These are phyloP conservation scores for Dioscorea cayenensis DNA, from an alignment of 116 monocot genomes.

Conservation along the genomic window DNA sequence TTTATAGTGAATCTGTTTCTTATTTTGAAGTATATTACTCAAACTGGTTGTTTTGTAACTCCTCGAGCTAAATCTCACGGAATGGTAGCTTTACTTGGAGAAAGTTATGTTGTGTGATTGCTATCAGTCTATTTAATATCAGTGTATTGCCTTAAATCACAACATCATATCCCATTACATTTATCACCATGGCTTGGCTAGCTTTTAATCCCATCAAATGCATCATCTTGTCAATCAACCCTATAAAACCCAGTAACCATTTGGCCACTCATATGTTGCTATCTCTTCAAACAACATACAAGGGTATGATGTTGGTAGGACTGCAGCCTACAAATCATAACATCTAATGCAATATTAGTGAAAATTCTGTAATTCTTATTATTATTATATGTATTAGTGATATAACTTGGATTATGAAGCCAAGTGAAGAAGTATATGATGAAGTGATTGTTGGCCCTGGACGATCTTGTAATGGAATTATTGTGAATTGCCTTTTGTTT, in stretches of 20 bases:
- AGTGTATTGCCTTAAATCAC: too few species aligned
- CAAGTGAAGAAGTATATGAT: conserved; percentile 32
- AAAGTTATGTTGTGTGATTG: too few species aligned
- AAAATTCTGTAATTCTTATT: not conserved
- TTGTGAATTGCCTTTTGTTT: conserved; percentile 18
- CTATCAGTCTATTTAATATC: too few species aligned
- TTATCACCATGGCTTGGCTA: conserved; percentile 17
- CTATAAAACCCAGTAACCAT: conserved; percentile 25
- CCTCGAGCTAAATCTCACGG: too few species aligned
- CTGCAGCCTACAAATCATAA: conserved; percentile 15
- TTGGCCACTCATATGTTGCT: conserved; percentile 27
- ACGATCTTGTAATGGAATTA: conserved; percentile 20
- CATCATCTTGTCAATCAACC: conserved; percentile 30
- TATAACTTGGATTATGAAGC: conserved; percentile 37
- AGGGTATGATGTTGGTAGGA: conserved; percentile 26
- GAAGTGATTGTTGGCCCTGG: conserved; percentile 33
- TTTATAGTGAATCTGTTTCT: too few species aligned
- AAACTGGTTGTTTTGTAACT: too few species aligned
- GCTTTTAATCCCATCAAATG: conserved; percentile 17
- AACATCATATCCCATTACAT: conserved; percentile 22
- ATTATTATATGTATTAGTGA: not conserved
- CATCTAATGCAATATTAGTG: not conserved
- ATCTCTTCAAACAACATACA: conserved; percentile 28
- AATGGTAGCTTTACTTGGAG: too few species aligned
- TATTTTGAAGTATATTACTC: too few species aligned